These are phyloP conservation scores for Bryoerythrophyllum caledonicum DNA, from an alignment of 225 moss, liverwort and hornwort species.

Conservation along the genomic window DNA sequence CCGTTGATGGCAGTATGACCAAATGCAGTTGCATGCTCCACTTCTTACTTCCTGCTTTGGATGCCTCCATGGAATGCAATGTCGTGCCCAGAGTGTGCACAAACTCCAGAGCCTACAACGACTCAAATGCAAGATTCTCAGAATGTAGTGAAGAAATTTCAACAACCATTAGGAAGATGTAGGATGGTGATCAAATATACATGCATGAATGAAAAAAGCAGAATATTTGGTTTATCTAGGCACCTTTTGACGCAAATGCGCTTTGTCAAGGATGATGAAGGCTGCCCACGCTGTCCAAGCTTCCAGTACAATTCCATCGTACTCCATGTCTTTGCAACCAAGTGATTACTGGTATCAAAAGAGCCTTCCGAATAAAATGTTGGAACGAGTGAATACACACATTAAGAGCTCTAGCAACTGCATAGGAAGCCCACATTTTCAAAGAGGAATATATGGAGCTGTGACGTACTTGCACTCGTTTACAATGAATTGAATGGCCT, in stretches of 20 bases:
- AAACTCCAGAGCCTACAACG: constrained; percentile 79
- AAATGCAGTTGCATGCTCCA: constrained; percentile 61
- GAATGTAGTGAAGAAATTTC: too few species aligned
- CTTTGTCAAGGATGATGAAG: constrained; percentile 64
- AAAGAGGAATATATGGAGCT: background rate
- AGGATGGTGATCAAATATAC: background rate
- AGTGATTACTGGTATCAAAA: background rate
- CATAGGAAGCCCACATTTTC: background rate
- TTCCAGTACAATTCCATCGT: constrained; percentile 91
- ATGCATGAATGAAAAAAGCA: background rate
- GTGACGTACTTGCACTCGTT: constrained; percentile 74
- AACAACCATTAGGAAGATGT: too few species aligned
- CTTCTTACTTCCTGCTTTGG: constrained; percentile 19
- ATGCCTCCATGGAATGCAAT: constrained; percentile 61
- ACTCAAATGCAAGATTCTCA: background rate
- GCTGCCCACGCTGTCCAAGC: constrained; percentile 88
- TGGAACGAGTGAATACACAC: background rate
- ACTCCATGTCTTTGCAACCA: constrained; percentile 68
- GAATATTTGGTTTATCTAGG: background rate
- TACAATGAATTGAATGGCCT: constrained; percentile 62
- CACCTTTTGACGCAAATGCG: constrained; percentile 73
- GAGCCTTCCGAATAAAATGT: constrained; percentile 1
- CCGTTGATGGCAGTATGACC: constrained; percentile 81
- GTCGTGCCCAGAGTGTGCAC: constrained; percentile 69
- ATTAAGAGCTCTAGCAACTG: constrained; percentile 8